Conservation (phyloP, 495 filamentous ascomycete species). For the Penicillium crystallinum region DNA sequence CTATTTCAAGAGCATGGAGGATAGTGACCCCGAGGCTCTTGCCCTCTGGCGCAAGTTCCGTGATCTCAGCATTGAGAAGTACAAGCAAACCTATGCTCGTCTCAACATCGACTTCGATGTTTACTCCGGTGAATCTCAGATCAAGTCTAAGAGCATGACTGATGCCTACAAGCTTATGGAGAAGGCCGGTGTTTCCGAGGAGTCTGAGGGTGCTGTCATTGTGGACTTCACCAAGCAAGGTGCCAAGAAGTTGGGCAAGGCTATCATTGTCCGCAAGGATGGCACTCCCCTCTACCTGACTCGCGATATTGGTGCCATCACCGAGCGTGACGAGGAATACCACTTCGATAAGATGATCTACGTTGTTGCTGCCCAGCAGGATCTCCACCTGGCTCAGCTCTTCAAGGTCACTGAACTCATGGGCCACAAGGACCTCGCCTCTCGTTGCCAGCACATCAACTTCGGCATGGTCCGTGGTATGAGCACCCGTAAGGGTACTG, state of each 20-base stretch:
- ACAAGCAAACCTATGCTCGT: conserved; percentile 74
- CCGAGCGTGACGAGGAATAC: conserved; percentile 58
- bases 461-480: conserved; percentile 71
- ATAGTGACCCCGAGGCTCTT: conserved; percentile 69
- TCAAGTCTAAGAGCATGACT: conserved; percentile 75
- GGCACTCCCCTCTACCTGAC: conserved; percentile 68
- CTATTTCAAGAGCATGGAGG: conserved; percentile 92
- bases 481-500: conserved; percentile 64
- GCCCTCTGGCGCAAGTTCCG: conserved; percentile 83
- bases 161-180: conserved; percentile 58
- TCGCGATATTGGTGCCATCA: conserved; percentile 64
- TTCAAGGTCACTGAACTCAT: conserved; percentile 68
- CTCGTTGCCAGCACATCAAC: conserved; percentile 63
- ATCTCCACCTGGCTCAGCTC: conserved; percentile 65
- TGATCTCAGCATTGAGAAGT: conserved; percentile 80
- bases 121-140: conserved; percentile 93
- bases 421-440: conserved; percentile 56
- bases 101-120: conserved; percentile 91
- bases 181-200: conserved; percentile 67
- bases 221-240: conserved; percentile 78
- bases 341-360: conserved; percentile 75
- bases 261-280: conserved; percentile 61
- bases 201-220: conserved; percentile 83
- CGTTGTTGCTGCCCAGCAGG: conserved; percentile 65
- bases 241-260: conserved; percentile 63